phyloP scores from a whole-genome alignment of 352 stramenopile genomes.

The Aphanomyces invadans region DNA sequence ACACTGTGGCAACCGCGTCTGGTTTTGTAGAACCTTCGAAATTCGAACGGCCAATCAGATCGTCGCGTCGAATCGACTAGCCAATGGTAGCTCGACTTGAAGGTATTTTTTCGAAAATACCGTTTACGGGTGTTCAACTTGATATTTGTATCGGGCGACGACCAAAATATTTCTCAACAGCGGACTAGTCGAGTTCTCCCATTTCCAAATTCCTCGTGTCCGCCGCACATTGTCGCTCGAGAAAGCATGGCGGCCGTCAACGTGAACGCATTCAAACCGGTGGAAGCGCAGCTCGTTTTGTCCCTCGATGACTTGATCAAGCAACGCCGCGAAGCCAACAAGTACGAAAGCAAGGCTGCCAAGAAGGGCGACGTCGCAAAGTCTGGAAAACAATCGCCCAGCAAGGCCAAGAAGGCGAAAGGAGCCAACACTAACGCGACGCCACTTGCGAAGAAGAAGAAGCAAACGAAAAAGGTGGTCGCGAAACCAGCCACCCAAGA shows the following conservation, averaged over 20 bases:
- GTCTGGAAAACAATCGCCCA: not conserved
- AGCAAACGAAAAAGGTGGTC: not conserved
- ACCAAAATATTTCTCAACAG: not conserved
- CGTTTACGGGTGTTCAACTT: not conserved
- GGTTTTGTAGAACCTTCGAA: constrained; percentile 11
- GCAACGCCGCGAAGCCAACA: not conserved
- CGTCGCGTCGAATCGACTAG: not conserved
- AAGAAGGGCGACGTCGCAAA: not conserved
- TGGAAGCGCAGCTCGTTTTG: constrained; percentile 11
- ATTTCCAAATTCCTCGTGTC: constrained; percentile 11
- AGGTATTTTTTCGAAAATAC: constrained; percentile 14
- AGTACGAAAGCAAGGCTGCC: not conserved
- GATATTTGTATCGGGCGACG: constrained; percentile 4
- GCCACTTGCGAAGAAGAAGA: not conserved
- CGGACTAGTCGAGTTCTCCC: not conserved
- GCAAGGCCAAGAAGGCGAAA: not conserved
- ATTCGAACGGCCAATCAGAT: constrained; percentile 4
- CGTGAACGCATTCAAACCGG: not conserved
- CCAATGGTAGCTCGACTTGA: not conserved
- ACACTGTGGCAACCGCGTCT: too few species aligned
- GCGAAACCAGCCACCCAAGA: not conserved
- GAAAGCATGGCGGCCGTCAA: not conserved
- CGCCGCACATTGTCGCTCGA: not conserved
- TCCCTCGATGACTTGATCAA: constrained; percentile 21
- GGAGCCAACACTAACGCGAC: not conserved